phyloP scores from a whole-genome alignment of 805 yeast genomes.

The Komagataella pastoris region DNA sequence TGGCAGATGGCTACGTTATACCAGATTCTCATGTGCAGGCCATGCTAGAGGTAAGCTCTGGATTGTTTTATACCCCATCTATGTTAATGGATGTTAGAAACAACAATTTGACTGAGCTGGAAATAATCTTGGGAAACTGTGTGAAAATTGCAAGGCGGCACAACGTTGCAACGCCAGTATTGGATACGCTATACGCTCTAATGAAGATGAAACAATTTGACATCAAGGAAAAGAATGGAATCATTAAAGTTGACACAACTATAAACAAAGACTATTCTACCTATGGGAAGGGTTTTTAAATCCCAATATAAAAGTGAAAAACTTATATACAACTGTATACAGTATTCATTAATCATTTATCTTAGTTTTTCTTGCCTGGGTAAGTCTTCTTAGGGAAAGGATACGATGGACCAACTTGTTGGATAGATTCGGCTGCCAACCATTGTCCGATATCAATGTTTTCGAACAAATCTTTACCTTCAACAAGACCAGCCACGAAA shows the following conservation, averaged over 20 bases:
- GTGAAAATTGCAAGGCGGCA: slow-evolving; percentile 33
- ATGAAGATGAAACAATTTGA: slow-evolving; percentile 48
- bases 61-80: slow-evolving; percentile 50
- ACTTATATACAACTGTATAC: not conserved
- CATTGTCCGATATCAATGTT: slow-evolving; percentile 83
- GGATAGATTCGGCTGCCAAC: slow-evolving; percentile 88
- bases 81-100: slow-evolving; percentile 60
- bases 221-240: slow-evolving; percentile 43
- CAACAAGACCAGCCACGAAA: slow-evolving; percentile 77
- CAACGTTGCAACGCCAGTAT: slow-evolving; percentile 42
- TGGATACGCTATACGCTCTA: slow-evolving; percentile 43
- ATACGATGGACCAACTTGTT: slow-evolving; percentile 89
- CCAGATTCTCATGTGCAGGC: slow-evolving; percentile 32
- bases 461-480: slow-evolving; percentile 48
- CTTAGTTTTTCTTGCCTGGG: not conserved
- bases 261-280: not conserved
- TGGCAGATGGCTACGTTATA: slow-evolving; percentile 48
- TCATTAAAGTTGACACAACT: slow-evolving; percentile 9
- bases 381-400: slow-evolving; percentile 61
- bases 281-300: not conserved
- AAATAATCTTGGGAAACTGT: slow-evolving; percentile 59
- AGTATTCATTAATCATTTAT: too few species aligned
- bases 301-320: not conserved
- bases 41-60: slow-evolving; percentile 46
- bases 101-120: slow-evolving; percentile 58